These are phyloP conservation scores for Aureobasidium sp. DNA, from an alignment of 2,329 filamentous ascomycete genomes.

Conservation along the genomic window DNA sequence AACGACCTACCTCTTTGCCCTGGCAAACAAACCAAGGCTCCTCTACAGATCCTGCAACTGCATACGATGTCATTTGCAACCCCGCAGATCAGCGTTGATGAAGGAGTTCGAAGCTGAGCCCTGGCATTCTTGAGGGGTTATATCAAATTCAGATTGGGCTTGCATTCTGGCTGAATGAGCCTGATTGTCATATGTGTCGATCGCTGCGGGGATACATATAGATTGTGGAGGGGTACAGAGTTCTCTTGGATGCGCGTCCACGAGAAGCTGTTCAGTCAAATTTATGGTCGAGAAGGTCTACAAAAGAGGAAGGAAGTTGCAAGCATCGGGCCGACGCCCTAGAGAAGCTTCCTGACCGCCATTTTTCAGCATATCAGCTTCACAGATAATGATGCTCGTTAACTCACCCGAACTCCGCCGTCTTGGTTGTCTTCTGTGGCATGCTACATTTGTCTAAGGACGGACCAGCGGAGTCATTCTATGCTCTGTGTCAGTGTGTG, in stretches of 20 bases:
- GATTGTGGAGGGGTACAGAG: conserved; percentile 7
- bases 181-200: not conserved
- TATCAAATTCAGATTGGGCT: not conserved
- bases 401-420: not conserved
- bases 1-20: not conserved
- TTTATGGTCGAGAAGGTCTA: not conserved
- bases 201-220: not conserved
- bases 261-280: not conserved
- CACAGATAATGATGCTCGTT: not conserved
- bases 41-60: not conserved
- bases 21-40: not conserved
- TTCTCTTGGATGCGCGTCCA: not conserved
- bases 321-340: no score
- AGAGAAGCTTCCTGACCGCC: no score
- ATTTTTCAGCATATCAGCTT: no score
- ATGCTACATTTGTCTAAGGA: no score
- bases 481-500: no score
- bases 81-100: not conserved
- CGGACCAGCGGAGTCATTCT: no score
- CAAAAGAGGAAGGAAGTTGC: not conserved
- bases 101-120: not conserved
- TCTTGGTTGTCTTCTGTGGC: no score
- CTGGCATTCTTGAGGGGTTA: not conserved
- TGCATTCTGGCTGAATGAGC: conserved; percentile 7
- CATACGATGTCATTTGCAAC: not conserved